Percentiles rank a stretch among this genome's conserved stretches.
These are phyloP conservation scores for Trichoderma orchidacearum DNA, from an alignment of 495 filamentous ascomycete genomes.

Conservation along the genomic window DNA sequence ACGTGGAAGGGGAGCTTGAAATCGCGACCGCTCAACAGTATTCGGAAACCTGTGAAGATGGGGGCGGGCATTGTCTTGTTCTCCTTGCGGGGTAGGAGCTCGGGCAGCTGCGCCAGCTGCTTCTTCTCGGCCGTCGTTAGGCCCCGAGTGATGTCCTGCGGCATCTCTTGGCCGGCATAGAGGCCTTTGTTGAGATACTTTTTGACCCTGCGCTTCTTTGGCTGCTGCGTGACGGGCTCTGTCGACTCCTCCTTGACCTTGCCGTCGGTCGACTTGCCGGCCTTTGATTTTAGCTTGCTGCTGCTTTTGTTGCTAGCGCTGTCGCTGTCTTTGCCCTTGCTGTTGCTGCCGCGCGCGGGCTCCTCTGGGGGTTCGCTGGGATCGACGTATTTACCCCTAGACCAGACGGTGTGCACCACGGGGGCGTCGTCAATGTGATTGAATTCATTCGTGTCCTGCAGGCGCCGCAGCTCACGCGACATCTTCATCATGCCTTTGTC, in stretches of 20 bases:
- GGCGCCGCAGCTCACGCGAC: constrained; percentile 31
- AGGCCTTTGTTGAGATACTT: constrained; percentile 69
- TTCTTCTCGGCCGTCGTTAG: constrained; percentile 44
- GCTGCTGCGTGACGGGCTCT: constrained; percentile 9
- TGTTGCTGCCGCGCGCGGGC: constrained; percentile 9
- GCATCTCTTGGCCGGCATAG: constrained; percentile 70
- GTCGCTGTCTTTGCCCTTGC: no score
- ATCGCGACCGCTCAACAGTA: constrained; percentile 54
- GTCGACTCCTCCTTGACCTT: constrained; percentile 27
- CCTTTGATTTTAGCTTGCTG: constrained; percentile 39
- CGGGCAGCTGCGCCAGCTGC: constrained; percentile 41
- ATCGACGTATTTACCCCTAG: constrained; percentile 37
- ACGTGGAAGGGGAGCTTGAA: constrained; percentile 85
- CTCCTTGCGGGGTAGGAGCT: constrained; percentile 23
- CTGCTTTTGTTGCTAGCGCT: no score
- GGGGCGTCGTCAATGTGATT: constrained; percentile 36
- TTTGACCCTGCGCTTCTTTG: constrained; percentile 41
- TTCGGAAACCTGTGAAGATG: constrained; percentile 30
- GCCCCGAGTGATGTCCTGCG: constrained; percentile 43
- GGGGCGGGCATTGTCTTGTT: constrained; percentile 31
- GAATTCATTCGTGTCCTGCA: constrained; percentile 41
- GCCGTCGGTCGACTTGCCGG: constrained; percentile 25
- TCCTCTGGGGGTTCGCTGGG: constrained; percentile 6
- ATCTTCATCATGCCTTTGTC: constrained; percentile 22
- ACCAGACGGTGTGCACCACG: constrained; percentile 36